phyloP scores from a whole-genome alignment of 2,329 filamentous ascomycete genomes.

The Neofusicoccum cordaticola region DNA sequence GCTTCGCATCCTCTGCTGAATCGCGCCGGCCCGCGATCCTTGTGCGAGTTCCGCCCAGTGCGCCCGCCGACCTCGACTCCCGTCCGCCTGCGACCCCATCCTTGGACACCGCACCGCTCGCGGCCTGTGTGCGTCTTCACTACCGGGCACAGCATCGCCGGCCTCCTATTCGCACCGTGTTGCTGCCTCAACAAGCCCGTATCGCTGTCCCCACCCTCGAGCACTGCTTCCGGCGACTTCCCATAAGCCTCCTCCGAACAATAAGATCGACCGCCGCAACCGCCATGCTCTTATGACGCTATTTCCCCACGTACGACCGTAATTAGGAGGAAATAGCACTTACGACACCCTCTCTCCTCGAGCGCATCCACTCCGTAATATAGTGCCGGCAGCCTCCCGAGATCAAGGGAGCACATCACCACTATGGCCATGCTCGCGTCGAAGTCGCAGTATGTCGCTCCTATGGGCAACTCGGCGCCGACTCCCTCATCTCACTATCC shows the following conservation, averaged over 20 bases:
- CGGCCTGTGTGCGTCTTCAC: not conserved
- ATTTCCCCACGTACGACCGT: not conserved
- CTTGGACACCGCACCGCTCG: not conserved
- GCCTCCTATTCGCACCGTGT: constrained; percentile 2
- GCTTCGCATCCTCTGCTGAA: constrained; percentile 7
- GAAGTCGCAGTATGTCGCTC: constrained; percentile 65
- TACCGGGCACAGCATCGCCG: not conserved
- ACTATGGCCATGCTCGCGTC: constrained; percentile 76
- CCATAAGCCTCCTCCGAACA: not conserved
- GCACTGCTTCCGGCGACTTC: not conserved
- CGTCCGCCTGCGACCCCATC: not conserved
- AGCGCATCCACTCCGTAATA: not conserved
- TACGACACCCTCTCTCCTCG: not conserved
- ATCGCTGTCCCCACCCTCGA: not conserved
- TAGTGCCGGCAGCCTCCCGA: not conserved
- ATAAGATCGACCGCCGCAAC: constrained; percentile 2
- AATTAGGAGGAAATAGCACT: constrained; percentile 12
- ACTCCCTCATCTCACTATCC: constrained; percentile 35
- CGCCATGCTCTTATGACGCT: constrained; percentile 15
- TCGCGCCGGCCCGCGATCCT: constrained; percentile 15
- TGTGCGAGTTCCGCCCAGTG: constrained; percentile 3
- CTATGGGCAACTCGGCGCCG: constrained; percentile 35
- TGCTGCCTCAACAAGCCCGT: not conserved
- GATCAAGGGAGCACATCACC: constrained; percentile 3
- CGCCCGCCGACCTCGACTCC: not conserved